Conservation (phyloP, 345 rosid genomes). For the Populus nigra region DNA sequence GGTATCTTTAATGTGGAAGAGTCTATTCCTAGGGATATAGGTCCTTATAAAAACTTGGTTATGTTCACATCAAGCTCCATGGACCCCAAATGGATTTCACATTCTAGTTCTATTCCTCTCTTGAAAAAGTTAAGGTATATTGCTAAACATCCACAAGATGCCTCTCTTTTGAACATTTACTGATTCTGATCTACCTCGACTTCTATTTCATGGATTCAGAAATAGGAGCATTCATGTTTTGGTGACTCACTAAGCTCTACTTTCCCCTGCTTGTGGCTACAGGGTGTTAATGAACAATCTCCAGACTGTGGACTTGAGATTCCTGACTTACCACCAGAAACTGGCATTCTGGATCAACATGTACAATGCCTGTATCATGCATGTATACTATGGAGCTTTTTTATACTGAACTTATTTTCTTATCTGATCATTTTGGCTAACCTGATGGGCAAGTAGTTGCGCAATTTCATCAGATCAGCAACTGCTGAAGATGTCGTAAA, state of each 20-base stretch:
- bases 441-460: slow-evolving; percentile 11
- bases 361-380: slow-evolving; percentile 97
- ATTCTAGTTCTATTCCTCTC: slow-evolving; percentile 69
- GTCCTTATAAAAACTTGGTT: slow-evolving; percentile 86
- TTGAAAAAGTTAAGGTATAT: slow-evolving; percentile 67
- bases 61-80: slow-evolving; percentile 69
- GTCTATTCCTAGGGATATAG: slow-evolving; percentile 81
- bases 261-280: slow-evolving; percentile 17
- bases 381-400: slow-evolving; percentile 45
- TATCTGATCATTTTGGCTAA: neutral
- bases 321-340: slow-evolving; percentile 68
- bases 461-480: neutral
- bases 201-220: neutral
- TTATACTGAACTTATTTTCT: neutral
- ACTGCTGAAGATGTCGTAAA: neutral
- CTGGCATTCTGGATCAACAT: slow-evolving; percentile 98
- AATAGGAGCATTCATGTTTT: neutral
- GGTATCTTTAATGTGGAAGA: slow-evolving; percentile 71
- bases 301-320: slow-evolving; percentile 61
- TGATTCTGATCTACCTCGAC: neutral
- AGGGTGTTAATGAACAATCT: slow-evolving; percentile 77
- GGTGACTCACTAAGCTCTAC: neutral
- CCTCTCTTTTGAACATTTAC: too few species aligned
- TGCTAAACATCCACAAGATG: neutral
- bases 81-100: slow-evolving; percentile 84